Evolutionary conservation across 306 rosid genomes (phyloP).

Genomic region (Begonia loranthoides): DNA sequence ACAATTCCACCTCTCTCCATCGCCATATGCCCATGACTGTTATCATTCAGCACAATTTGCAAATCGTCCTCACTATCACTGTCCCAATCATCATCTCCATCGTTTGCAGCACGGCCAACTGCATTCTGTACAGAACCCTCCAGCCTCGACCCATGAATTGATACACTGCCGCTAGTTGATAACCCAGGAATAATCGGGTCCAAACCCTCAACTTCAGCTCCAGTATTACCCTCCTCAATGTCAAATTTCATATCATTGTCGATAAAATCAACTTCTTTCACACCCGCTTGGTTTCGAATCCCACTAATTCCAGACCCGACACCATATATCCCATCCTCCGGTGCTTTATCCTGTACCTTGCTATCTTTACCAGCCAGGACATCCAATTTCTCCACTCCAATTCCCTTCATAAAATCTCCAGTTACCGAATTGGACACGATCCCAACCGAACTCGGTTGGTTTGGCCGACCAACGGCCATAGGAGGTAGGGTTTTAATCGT

Average conservation of each 20-base stretch:
- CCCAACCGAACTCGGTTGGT: constrained; percentile 8
- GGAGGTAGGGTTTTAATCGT: constrained; percentile 25
- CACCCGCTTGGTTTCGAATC: not conserved
- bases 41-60: constrained; percentile 89
- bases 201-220: constrained; percentile 20
- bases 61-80: constrained; percentile 92
- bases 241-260: constrained; percentile 76
- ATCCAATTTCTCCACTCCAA: constrained; percentile 5
- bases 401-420: constrained; percentile 6
- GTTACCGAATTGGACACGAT: constrained; percentile 15
- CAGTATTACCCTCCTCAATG: constrained; percentile 52
- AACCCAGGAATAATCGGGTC: constrained; percentile 81
- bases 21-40: constrained; percentile 41
- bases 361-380: constrained; percentile 8
- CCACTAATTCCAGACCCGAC: constrained; percentile 12
- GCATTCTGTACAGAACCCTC: constrained; percentile 21
- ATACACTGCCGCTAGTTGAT: constrained; percentile 11
- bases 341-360: constrained; percentile 6
- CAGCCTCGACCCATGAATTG: constrained; percentile 7
- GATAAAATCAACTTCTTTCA: constrained; percentile 26
- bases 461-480: constrained; percentile 4
- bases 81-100: constrained; percentile 73
- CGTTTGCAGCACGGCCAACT: constrained; percentile 18
- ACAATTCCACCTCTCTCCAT: constrained; percentile 63
- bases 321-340: constrained; percentile 17